Evolutionary conservation across 768 basidiomycete genomes (phyloP).

Genomic region (Tylopilus sp.): DNA sequence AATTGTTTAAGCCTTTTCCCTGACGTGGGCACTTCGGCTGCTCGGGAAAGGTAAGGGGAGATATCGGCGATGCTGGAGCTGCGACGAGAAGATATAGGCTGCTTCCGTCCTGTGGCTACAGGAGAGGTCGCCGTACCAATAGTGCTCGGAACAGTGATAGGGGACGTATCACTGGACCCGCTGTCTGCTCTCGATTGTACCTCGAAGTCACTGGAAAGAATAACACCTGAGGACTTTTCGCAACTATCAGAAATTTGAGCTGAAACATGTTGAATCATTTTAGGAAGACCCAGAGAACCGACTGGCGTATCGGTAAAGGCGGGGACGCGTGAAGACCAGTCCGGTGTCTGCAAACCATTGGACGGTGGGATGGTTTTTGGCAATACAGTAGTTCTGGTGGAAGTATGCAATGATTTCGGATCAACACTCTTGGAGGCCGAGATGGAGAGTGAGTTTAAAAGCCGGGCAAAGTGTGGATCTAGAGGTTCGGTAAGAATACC

Average conservation of each 20-base stretch:
- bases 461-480: slow-evolving; percentile 70
- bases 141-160: neutral
- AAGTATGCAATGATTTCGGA: slow-evolving; percentile 4
- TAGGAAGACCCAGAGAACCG: slow-evolving; percentile 6
- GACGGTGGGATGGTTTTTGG: slow-evolving; percentile 11
- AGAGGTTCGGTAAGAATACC: slow-evolving; percentile 33
- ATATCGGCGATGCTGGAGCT: slow-evolving; percentile 59
- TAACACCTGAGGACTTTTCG: slow-evolving; percentile 1
- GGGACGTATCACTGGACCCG: slow-evolving; percentile 8
- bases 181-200: neutral
- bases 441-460: slow-evolving; percentile 59
- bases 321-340: slow-evolving; percentile 34
- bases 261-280: slow-evolving; percentile 1
- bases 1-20: slow-evolving; percentile 66
- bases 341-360: slow-evolving; percentile 21
- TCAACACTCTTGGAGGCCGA: slow-evolving; percentile 42
- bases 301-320: slow-evolving; percentile 12
- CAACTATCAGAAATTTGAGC: slow-evolving; percentile 2
- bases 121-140: slow-evolving; percentile 11
- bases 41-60: slow-evolving; percentile 62
- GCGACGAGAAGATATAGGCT: slow-evolving; percentile 27
- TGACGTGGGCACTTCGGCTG: slow-evolving; percentile 51
- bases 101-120: slow-evolving; percentile 19
- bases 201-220: neutral
- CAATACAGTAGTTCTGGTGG: slow-evolving; percentile 5